These are phyloP conservation scores for Chamaecyparis obtusa DNA, from an alignment of 75 land plant genomes.

Conservation along the genomic window DNA sequence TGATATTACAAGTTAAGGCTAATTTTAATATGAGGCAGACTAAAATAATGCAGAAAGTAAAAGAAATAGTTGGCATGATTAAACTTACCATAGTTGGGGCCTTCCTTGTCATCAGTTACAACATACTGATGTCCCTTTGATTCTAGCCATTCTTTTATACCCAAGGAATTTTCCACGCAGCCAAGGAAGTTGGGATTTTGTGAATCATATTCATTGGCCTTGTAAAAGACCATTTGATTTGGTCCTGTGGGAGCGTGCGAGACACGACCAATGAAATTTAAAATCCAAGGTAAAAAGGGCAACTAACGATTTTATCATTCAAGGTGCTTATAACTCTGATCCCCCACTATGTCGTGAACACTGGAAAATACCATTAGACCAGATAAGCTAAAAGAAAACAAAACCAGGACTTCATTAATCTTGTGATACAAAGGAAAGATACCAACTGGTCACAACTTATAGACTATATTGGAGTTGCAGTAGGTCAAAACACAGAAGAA, in stretches of 20 bases:
- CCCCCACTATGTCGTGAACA: background rate
- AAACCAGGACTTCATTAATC: background rate
- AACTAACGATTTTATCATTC: background rate
- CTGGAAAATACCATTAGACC: background rate
- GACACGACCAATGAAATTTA: background rate
- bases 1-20: too few relatives aligned
- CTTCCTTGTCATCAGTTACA: slow-evolving; percentile 95
- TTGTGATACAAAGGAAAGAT: background rate
- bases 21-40: background rate
- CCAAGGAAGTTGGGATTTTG: too few relatives aligned
- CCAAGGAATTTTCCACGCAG: too few relatives aligned
- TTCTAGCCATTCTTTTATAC: too few relatives aligned
- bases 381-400: background rate
- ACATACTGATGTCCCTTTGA: slow-evolving; percentile 89
- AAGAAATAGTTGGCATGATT: background rate
- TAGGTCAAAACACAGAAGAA: background rate
- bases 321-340: too few relatives aligned
- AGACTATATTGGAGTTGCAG: background rate
- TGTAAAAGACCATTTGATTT: slow-evolving; percentile 88
- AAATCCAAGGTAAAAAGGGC: background rate
- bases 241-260: slow-evolving; percentile 56
- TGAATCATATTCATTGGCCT: slow-evolving; percentile 75
- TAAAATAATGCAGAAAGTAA: background rate
- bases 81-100: slow-evolving; percentile 76
- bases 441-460: background rate